Evolutionary conservation across 345 rosid genomes (phyloP).

Genomic region (Gossypium mustelinum): DNA sequence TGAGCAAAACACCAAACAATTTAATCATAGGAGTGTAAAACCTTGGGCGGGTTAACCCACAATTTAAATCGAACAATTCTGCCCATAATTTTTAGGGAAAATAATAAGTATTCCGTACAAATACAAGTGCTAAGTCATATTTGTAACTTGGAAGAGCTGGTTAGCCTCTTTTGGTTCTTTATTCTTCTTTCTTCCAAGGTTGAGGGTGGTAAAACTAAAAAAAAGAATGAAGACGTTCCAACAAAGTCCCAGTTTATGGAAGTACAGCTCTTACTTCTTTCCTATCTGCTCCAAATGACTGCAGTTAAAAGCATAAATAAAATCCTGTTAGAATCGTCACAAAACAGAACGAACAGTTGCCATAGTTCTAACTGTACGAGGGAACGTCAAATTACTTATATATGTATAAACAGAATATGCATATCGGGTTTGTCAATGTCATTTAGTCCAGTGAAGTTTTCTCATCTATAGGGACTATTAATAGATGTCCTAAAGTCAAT

Average conservation of each 20-base stretch:
- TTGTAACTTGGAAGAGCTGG: no score
- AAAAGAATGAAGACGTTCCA: not conserved
- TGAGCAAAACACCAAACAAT: not conserved
- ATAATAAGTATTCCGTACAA: no score
- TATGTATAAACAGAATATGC: not conserved
- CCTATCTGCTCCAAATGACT: constrained; percentile 86
- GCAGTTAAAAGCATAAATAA: constrained; percentile 18
- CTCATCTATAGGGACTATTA: constrained; percentile 26
- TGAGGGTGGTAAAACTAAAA: not conserved
- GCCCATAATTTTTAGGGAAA: no score
- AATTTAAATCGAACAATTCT: not conserved
- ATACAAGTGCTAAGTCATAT: no score
- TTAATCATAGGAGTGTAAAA: not conserved
- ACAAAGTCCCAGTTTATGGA: not conserved
- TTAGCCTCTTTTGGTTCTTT: no score
- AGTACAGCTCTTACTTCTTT: constrained; percentile 58
- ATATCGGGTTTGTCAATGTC: not conserved
- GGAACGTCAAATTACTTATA: no score
- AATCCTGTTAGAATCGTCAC: no score
- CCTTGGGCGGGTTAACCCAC: not conserved
- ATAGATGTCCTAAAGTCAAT: not conserved
- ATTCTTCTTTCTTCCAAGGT: constrained; percentile 6
- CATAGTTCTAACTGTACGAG: no score
- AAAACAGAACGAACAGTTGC: no score
- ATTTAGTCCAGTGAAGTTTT: not conserved